Evolutionary conservation across 495 filamentous ascomycete species (phyloP).

Genomic region (Cercophora newfieldiana): DNA sequence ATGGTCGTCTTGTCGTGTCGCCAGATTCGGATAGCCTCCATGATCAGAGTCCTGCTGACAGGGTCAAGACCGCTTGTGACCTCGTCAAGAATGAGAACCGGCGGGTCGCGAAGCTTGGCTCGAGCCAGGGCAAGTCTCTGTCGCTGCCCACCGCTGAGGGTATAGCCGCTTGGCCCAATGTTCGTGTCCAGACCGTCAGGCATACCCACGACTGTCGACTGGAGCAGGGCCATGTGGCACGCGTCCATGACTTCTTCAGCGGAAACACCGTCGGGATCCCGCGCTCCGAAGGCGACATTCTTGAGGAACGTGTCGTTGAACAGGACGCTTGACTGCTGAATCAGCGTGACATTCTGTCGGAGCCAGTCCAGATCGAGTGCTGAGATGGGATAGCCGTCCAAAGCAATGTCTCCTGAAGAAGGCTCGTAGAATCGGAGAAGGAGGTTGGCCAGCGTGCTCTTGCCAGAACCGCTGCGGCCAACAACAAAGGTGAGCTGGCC

Average conservation of each 20-base stretch:
- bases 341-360: constrained; percentile 72
- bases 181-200: constrained; percentile 73
- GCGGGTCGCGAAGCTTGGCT: constrained; percentile 73
- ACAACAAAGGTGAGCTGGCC: constrained; percentile 79
- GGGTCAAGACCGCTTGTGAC: constrained; percentile 81
- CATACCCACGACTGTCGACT: constrained; percentile 67
- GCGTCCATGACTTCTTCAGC: constrained; percentile 58
- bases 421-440: constrained; percentile 76
- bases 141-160: constrained; percentile 82
- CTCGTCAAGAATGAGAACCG: constrained; percentile 87
- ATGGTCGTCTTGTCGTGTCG: constrained; percentile 80
- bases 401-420: constrained; percentile 60
- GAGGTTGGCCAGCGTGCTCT: constrained; percentile 84
- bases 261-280: constrained; percentile 49
- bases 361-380: constrained; percentile 70
- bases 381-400: constrained; percentile 68
- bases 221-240: constrained; percentile 66
- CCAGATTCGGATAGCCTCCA: constrained; percentile 73
- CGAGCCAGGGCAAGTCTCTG: constrained; percentile 75
- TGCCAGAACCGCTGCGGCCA: constrained; percentile 87
- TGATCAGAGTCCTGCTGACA: constrained; percentile 63
- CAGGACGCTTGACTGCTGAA: constrained; percentile 79
- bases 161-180: constrained; percentile 67
- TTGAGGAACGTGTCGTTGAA: constrained; percentile 80
- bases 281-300: constrained; percentile 78